phyloP scores from a whole-genome alignment of 2,329 filamentous ascomycete species.

The Epichloe sp. region DNA sequence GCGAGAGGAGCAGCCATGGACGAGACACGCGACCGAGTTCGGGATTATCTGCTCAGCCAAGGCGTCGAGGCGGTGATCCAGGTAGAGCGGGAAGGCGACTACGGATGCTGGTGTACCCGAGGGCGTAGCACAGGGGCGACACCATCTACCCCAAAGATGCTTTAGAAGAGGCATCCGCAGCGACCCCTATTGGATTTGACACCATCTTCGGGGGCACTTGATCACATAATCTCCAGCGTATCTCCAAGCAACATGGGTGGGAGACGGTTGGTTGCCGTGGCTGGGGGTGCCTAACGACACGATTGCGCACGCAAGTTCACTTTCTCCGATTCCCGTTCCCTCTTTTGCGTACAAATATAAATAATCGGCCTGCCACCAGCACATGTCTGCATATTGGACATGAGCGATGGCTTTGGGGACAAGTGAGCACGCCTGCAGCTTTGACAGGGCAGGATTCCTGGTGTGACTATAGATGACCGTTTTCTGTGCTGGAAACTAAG shows the following conservation, averaged over 20 bases:
- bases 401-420: not conserved
- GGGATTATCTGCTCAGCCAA: constrained; percentile 54
- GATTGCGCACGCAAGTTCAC: not conserved
- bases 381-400: not conserved
- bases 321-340: not conserved
- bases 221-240: not conserved
- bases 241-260: not conserved
- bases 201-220: not conserved
- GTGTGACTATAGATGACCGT: not conserved
- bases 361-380: not conserved
- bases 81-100: constrained; percentile 72
- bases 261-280: not conserved
- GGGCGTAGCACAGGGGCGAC: constrained; percentile 17
- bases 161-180: constrained; percentile 12
- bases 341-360: not conserved
- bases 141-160: constrained; percentile 21
- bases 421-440: not conserved
- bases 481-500: not conserved
- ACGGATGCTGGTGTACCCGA: constrained; percentile 43
- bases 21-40: constrained; percentile 69
- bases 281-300: not conserved
- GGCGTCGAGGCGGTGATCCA: constrained; percentile 77
- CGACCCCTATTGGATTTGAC: not conserved
- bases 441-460: not conserved
- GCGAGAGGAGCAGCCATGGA: constrained; percentile 60